A percentile compares a stretch with the other conserved stretches of the same genome.
These are phyloP conservation scores for Petunia axillaris DNA, from an alignment of 257 asterid genomes.

Conservation along the genomic window DNA sequence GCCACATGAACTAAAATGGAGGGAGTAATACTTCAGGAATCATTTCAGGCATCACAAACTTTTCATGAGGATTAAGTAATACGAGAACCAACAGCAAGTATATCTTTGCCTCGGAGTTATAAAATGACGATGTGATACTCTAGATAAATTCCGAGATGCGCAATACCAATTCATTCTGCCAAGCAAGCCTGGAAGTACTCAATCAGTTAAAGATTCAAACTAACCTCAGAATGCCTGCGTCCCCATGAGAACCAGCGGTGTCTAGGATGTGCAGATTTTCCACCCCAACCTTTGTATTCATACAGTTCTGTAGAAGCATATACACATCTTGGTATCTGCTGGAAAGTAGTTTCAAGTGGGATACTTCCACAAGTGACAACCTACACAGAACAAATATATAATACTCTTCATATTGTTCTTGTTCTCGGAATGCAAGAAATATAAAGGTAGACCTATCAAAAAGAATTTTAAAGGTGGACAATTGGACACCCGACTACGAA, in stretches of 20 bases:
- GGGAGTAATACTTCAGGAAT: neutral
- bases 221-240: conserved; percentile 88
- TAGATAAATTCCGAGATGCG: neutral
- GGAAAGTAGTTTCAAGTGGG: conserved; percentile 95
- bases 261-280: conserved; percentile 62
- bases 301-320: conserved; percentile 81
- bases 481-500: neutral
- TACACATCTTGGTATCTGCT: conserved; percentile 79
- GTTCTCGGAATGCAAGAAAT: neutral
- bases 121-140: neutral
- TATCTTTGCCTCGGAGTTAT: neutral
- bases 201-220: conserved; percentile 27
- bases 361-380: conserved; percentile 98
- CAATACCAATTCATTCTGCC: neutral
- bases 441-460: neutral
- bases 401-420: neutral
- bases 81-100: neutral
- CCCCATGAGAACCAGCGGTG: conserved; percentile 91
- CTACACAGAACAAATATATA: conserved; percentile 40
- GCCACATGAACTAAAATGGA: too few relatives aligned
- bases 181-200: neutral
- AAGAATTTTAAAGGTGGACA: neutral
- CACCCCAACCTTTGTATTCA: conserved; percentile 81
- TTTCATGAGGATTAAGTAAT: neutral
- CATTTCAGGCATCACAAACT: conserved; percentile 14